Evolutionary conservation across 805 yeast genomes (phyloP), one percentile per base, ranked within the genome.

Genomic region (Candida suzukii): DNA sequence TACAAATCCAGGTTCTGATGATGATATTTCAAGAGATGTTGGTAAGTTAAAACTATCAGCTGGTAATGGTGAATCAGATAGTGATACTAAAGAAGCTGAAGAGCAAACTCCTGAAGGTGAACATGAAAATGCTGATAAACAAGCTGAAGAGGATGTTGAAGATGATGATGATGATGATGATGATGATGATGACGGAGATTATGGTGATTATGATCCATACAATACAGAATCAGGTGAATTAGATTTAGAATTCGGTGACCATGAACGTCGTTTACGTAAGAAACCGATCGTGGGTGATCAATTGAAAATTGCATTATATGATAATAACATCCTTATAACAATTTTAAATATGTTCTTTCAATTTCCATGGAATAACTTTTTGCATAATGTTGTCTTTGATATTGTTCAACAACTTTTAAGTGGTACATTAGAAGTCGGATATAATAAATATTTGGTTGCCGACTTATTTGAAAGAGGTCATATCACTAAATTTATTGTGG

Each of bases 321-420:
- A 93, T 55, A 79, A 78, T 58, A 72, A 74, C 28, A 78, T 88
- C 44, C 70, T 90, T 26, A 66, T 76, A 18, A 73, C 77, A 19
- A 80, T 90, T n/a, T 64, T 88, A 21, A 63, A 73, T 18, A 77
- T 84, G 72, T 87, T 93, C 55, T 80, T 90, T 61, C 67, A 73
- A 46, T 88, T 81, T 61, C 96, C 98, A 7, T 93, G 98, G 98
- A 93, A 93, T 60, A 93, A 93, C 57, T 93, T 93, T 56, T 74
- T 93, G 69, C 99, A 93, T 62, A 93, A 91, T 56, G 99, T 93
- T 43, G 96, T 93, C 9, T 93, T 91, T 69, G 99, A 93, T 63
- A 78, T 93, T 46, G 83, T 93, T 26, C 99, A 93, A 61, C 99
- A 93, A 60, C 79, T 93, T 17, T 75, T 93, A 59, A 88, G 88